Evolutionary conservation across 805 yeast genomes (phyloP).

Genomic region (Teunomyces pallodes): DNA sequence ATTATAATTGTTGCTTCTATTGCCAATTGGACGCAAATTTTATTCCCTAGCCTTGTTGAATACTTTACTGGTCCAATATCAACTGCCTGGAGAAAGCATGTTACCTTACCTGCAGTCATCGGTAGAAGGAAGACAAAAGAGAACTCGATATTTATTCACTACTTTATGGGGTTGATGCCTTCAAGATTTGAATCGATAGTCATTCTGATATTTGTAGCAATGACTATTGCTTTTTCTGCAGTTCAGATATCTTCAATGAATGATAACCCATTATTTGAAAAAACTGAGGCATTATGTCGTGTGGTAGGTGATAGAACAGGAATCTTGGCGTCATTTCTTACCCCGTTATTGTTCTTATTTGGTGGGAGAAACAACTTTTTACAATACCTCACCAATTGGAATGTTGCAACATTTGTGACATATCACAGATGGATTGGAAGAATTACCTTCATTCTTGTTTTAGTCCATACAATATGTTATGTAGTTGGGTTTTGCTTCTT

Average conservation of each 20-base stretch:
- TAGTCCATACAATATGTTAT: slow-evolving; percentile 18
- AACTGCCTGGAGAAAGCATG: slow-evolving; percentile 15
- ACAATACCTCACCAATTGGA: slow-evolving; percentile 9
- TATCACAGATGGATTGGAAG: slow-evolving; percentile 21
- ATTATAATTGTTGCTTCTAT: slow-evolving; percentile 31
- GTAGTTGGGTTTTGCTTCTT: slow-evolving; percentile 5
- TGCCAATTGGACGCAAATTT: slow-evolving; percentile 19
- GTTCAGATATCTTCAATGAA: slow-evolving; percentile 21
- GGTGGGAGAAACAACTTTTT: slow-evolving; percentile 20
- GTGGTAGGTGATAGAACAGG: slow-evolving; percentile 53
- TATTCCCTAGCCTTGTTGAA: slow-evolving; percentile 20
- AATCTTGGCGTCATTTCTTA: slow-evolving; percentile 36
- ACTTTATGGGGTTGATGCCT: slow-evolving; percentile 27
- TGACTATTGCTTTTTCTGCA: slow-evolving; percentile 25
- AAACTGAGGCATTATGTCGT: slow-evolving; percentile 10
- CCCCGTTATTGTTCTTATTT: slow-evolving; percentile 16
- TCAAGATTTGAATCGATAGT: slow-evolving; percentile 33
- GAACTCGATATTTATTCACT: slow-evolving; percentile 2
- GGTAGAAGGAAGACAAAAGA: slow-evolving; percentile 4
- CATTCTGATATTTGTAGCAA: slow-evolving; percentile 16
- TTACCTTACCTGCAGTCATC: slow-evolving; percentile 16
- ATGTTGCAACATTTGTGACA: slow-evolving; percentile 12
- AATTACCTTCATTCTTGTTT: slow-evolving; percentile 11
- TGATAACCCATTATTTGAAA: slow-evolving; percentile 35
- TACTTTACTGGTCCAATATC: slow-evolving; percentile 15